Evolutionary conservation across 2,329 filamentous ascomycete genomes (phyloP).

Genomic region (Alternaria gansuensis): DNA sequence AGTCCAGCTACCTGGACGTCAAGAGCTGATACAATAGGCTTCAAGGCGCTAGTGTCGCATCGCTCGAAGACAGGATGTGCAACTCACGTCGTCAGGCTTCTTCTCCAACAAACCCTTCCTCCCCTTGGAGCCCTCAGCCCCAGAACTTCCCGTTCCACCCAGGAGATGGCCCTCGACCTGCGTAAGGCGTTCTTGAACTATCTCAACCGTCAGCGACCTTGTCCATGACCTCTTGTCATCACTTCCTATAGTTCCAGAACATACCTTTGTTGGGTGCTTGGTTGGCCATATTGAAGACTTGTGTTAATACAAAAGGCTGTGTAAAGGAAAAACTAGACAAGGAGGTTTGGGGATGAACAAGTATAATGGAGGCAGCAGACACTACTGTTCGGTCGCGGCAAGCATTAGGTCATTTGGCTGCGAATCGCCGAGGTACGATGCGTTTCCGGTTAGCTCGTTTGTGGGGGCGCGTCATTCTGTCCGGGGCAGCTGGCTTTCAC

Average conservation of each 20-base stretch:
- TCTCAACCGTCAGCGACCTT: conserved; percentile 20
- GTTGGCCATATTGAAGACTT: conserved; percentile 46
- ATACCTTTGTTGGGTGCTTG: conserved; percentile 46
- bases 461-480: conserved; percentile 29
- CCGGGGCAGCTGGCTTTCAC: conserved; percentile 29
- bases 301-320: conserved; percentile 10
- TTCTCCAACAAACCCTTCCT: conserved; percentile 60
- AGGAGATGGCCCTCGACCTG: conserved; percentile 69
- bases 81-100: conserved; percentile 65
- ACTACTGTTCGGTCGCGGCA: conserved; percentile 8
- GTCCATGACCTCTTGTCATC: background rate
- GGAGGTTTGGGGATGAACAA: conserved; percentile 1
- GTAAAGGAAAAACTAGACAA: conserved; percentile 12
- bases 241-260: background rate
- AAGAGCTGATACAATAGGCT: background rate
- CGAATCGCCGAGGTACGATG: conserved; percentile 28
- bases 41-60: background rate
- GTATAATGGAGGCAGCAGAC: conserved; percentile 7
- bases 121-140: conserved; percentile 47
- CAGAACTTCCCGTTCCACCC: conserved; percentile 38
- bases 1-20: background rate
- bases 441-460: conserved; percentile 22
- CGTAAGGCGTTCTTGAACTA: conserved; percentile 66
- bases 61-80: background rate
- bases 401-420: conserved; percentile 26